A percentile compares a stretch with the other conserved stretches of the same genome.
These are phyloP conservation scores for Saccharomyces hybrid DNA, from an alignment of 1,139 yeast genomes.

Conservation along the genomic window DNA sequence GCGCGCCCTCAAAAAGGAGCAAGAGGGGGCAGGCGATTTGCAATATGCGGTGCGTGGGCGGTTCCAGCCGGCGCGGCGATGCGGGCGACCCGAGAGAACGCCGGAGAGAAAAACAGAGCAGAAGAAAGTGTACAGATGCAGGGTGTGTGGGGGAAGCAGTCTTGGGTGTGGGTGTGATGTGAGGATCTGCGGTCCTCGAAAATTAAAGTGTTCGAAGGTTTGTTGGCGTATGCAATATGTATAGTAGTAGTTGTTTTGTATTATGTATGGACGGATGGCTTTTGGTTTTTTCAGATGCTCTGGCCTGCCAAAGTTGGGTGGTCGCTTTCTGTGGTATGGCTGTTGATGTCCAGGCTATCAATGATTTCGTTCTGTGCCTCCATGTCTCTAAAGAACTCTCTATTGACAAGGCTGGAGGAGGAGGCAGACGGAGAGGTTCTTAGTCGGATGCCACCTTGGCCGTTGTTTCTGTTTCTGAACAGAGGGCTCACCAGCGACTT, in stretches of 20 bases:
- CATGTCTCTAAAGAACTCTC: slow-evolving; percentile 23
- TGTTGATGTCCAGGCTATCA: slow-evolving; percentile 24
- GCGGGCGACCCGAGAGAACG: neutral
- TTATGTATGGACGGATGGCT: too few relatives aligned
- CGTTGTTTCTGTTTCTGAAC: neutral
- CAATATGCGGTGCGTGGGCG: neutral
- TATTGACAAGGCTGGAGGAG: neutral
- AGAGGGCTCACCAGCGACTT: neutral
- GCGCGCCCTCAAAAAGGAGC: neutral
- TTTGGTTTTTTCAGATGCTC: neutral
- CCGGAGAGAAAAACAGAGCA: neutral
- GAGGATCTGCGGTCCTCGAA: neutral
- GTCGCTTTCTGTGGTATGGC: slow-evolving; percentile 6
- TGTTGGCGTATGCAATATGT: neutral
- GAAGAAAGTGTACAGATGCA: neutral
- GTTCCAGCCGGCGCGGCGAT: neutral
- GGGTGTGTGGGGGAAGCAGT: neutral
- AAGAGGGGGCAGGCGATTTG: neutral
- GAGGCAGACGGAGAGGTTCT: slow-evolving; percentile 4
- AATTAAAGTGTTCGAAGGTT: neutral
- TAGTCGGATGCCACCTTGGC: slow-evolving; percentile 4
- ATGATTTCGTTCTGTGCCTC: slow-evolving; percentile 29
- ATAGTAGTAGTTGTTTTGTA: neutral
- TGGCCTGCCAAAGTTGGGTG: neutral
- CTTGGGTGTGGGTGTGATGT: neutral